Percentiles rank a stretch among this genome's conserved stretches.
phyloP scores from a whole-genome alignment of 257 asterid genomes.

The Nicotiana undulata region DNA sequence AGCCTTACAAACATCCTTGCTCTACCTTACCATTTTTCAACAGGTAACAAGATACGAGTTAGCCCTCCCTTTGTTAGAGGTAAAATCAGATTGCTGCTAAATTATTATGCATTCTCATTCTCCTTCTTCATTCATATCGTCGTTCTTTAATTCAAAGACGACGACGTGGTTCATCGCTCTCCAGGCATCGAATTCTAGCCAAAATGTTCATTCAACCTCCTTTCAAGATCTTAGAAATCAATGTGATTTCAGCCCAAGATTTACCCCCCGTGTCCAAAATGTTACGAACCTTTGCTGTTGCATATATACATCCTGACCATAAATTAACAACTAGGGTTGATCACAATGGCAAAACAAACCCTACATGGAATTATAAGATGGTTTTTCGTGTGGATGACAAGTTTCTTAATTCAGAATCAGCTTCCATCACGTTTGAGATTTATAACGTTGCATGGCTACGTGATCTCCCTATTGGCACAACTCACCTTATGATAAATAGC shows the following conservation, averaged over 20 bases:
- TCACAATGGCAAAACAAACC: constrained; percentile 69
- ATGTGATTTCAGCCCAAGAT: constrained; percentile 56
- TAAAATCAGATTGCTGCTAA: neutral
- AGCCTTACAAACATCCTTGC: neutral
- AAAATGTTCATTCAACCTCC: constrained; percentile 5
- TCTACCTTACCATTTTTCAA: neutral
- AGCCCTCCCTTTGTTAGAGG: neutral
- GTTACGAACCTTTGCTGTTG: constrained; percentile 74
- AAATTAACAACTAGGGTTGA: constrained; percentile 69
- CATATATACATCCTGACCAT: constrained; percentile 51
- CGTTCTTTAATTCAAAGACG: neutral
- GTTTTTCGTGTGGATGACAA: constrained; percentile 46
- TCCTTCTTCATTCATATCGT: neutral
- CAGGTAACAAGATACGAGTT: neutral
- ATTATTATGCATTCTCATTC: neutral
- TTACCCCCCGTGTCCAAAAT: constrained; percentile 77
- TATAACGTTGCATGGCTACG: constrained; percentile 81
- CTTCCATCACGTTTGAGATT: constrained; percentile 52
- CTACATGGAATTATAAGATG: constrained; percentile 67
- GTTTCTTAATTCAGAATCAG: constrained; percentile 36
- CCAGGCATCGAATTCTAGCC: neutral
- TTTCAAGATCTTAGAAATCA: constrained; percentile 49
- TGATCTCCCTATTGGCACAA: constrained; percentile 75
- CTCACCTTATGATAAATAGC: constrained; percentile 37
- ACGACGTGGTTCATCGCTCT: neutral